Evolutionary conservation across 129 eudicot genomes (phyloP), one percentile per base, ranked within the genome.

Genomic region (Rutidosis leptorrhynchoides): DNA sequence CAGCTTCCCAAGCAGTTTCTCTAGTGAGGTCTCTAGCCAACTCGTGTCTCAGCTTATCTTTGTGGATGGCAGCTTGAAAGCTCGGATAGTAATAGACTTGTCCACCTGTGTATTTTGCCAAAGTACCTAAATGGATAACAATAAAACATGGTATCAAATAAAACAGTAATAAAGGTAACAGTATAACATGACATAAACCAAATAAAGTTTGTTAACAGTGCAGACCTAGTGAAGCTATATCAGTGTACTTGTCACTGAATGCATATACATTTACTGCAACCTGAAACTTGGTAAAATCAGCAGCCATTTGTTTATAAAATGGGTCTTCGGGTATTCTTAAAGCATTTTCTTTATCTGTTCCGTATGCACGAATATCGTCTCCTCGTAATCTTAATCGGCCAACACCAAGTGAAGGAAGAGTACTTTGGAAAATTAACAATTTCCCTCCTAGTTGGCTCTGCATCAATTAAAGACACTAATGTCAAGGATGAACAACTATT

Each of bases 1-100:
- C 97, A 69, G 97, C 93, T 82, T 90, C 97, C 97, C 97, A 90
- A 17, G 97, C 97, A 56, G 95, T 90, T 79, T 90, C 97, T 71
- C 97, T 87, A 16, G 90, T 87, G 48, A 90, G 96, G 77, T 90
- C 97, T 77, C 97, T 74, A 53, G 87, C 74, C 69, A 90, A 71
- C 76, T 90, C 97, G 68, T 90, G 92, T 67, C 79, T 84, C 74
- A 90, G 65, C 65, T 81, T 90, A 67, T 90, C 97, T 78, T 57
- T 64, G 62, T 90, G 96, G 64, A 78, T 68, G 29, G 77, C 63
- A 24, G 93, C 46, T 35, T 81, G 85, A 74, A 90, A 90, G 65
- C 83, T 83, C 64, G 96, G 96, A 81, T 90, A 90, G 78, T 78
- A 79, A 74, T 84, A 87, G 33, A 90, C 82, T 82, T 90, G 97